Base-by-base conservation (phyloP, 1,284 basidiomycete species). In the Pseudozyma hubeiensis region DNA sequence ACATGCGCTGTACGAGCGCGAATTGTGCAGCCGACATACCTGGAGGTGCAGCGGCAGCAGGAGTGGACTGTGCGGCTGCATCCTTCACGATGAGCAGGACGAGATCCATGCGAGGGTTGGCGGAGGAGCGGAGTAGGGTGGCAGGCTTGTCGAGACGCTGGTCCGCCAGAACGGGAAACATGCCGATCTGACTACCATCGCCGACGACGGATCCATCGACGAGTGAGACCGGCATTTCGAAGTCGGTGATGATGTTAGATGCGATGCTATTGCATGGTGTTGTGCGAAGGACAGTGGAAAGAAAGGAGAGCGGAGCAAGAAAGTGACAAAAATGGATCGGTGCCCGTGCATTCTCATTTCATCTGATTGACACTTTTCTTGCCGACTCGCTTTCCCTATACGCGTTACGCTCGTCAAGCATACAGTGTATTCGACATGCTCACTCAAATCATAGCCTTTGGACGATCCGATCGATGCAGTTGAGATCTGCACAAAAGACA, bases 41-140 rank as follows among this genome's bases (percentile, higher is more conserved):
- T 8, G 66, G 57, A 0, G 71, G 65, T 7, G 58, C 30, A 19
- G 53, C 30, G 11, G 71, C 50, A 19, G 63, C 61, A 7, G 39
- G 41, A 49, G 52, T 33, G 3, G 56, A 24, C 5, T 51, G 50
- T 17, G 59, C 43, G 11, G 57, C 53, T n/a, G 54, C 57, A 62
- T 73, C 70, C 39, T 61, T 56, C 47, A 59, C 35, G 57, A 77
- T 31, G 46, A 73, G 60, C 13, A 72, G 52, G 19, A 69, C 63
- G 39, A 77, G 74, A 17, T 77, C 74, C 74, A 73, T 77, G 50
- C 74, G 69, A 46, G 74, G 74, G 52, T 73, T 73, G 53, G 64
- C 49, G 34, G 69, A 63, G 19, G 54, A 45, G n/a, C 53, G 62
- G 5, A 77, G 68, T 19, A 76, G 29, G 10, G 31, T 57, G 14